Percentiles rank a stretch among this genome's conserved stretches.
These are phyloP conservation scores for Mycena sanguinolenta DNA, from an alignment of 768 basidiomycete species.

Conservation along the genomic window DNA sequence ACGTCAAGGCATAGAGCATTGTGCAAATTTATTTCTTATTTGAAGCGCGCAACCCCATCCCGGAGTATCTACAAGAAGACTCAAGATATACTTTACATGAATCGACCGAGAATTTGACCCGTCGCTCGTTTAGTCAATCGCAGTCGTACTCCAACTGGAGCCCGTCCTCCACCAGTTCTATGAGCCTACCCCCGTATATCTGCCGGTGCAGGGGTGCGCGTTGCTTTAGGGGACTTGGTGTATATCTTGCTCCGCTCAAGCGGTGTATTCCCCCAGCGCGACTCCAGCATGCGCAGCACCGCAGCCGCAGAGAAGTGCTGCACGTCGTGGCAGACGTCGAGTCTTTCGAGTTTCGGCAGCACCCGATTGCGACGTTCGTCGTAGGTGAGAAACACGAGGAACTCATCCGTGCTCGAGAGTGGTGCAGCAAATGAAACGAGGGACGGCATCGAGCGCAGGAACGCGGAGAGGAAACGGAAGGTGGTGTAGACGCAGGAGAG, in stretches of 20 bases:
- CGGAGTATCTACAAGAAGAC: too few relatives aligned
- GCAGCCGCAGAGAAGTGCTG: not conserved
- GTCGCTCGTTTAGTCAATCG: not conserved
- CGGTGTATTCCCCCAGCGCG: slow-evolving; percentile 23
- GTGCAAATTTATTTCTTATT: too few relatives aligned
- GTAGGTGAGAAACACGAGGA: slow-evolving; percentile 19
- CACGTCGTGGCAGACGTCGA: not conserved
- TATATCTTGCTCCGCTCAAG: not conserved
- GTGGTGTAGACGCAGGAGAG: too few relatives aligned
- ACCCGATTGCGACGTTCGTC: not conserved
- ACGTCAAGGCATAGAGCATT: slow-evolving; percentile 35
- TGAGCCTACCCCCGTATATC: not conserved
- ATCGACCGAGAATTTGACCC: too few relatives aligned
- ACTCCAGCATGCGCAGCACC: slow-evolving; percentile 15
- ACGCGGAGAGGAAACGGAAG: not conserved
- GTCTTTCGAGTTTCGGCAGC: not conserved
- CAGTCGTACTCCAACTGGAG: slow-evolving; percentile 1
- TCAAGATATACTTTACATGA: too few relatives aligned
- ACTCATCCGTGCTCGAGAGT: not conserved
- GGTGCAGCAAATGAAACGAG: slow-evolving; percentile 2
- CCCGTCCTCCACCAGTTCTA: slow-evolving; percentile 4
- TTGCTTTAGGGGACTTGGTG: too few relatives aligned
- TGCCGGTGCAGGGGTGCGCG: not conserved
- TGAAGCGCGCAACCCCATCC: too few relatives aligned
- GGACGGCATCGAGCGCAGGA: slow-evolving; percentile 14